These are phyloP conservation scores for Amphibolis antarctica DNA, from an alignment of 106 monocot genomes.

Conservation along the genomic window DNA sequence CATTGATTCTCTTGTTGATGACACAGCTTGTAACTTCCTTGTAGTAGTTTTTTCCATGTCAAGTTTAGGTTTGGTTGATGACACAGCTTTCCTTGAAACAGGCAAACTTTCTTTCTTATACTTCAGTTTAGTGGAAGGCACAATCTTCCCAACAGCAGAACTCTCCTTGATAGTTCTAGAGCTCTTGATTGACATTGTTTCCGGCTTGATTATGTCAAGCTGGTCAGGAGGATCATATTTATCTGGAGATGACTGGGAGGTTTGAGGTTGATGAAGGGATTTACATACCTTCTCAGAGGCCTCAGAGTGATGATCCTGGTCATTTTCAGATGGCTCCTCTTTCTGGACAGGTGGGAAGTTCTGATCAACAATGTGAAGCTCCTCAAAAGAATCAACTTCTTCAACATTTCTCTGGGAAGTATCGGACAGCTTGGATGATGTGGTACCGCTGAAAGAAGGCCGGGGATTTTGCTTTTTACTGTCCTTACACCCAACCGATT, in stretches of 20 bases:
- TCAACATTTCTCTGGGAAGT: background rate
- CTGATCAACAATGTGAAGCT: conserved; percentile 3
- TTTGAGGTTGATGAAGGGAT: background rate
- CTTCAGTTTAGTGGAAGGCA: conserved; percentile 4
- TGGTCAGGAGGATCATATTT: background rate
- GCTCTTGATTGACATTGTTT: background rate
- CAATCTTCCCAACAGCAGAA: background rate
- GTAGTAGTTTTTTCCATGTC: conserved; percentile 7
- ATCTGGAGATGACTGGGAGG: background rate
- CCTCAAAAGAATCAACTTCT: conserved; percentile 1
- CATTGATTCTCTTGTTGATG: background rate
- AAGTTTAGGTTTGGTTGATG: conserved; percentile 4
- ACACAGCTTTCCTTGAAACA: background rate
- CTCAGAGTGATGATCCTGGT: background rate
- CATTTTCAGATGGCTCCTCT: background rate
- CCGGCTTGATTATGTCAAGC: background rate
- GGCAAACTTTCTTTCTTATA: conserved; percentile 6
- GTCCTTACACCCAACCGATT: background rate
- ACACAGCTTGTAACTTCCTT: background rate
- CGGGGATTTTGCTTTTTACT: background rate
- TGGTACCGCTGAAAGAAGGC: background rate
- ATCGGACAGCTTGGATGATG: background rate
- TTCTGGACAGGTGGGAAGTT: background rate
- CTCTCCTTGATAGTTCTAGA: background rate
- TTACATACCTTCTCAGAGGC: background rate